Percentiles rank a stretch among this genome's conserved stretches.
These are phyloP conservation scores for Nakazawaea laoshanensis DNA, from an alignment of 805 yeast genomes.

Conservation along the genomic window DNA sequence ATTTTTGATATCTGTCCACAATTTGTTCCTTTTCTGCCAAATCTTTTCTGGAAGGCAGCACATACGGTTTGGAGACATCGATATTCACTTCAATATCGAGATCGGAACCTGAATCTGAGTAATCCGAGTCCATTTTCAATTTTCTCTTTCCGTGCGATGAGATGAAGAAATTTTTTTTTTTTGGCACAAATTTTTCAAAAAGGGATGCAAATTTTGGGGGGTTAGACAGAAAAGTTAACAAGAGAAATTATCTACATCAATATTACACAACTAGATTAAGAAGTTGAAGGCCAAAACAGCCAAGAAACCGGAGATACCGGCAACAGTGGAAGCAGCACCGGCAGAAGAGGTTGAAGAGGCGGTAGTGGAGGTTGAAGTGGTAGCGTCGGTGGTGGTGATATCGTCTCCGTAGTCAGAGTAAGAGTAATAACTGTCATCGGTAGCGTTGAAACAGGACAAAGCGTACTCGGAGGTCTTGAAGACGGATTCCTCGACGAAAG, in stretches of 20 bases:
- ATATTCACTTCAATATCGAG: constrained; percentile 5
- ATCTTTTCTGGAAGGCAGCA: constrained; percentile 5
- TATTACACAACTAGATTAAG: constrained; percentile 6
- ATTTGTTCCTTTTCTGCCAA: constrained; percentile 10
- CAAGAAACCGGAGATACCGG: constrained; percentile 9
- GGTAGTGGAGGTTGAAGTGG: constrained; percentile 11
- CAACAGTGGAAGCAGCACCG: constrained; percentile 11
- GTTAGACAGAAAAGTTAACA: too few species aligned
- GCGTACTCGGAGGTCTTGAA: constrained; percentile 26
- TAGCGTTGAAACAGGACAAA: constrained; percentile 31
- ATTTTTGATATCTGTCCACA: constrained; percentile 9
- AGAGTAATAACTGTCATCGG: constrained; percentile 28
- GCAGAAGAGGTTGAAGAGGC: constrained; percentile 12
- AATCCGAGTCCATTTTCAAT: too few species aligned
- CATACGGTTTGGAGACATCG: constrained; percentile 3
- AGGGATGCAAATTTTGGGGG: too few species aligned
- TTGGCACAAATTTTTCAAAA: too few species aligned
- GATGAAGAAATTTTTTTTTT: too few species aligned
- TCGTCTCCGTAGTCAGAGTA: constrained; percentile 19
- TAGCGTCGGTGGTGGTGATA: constrained; percentile 12
- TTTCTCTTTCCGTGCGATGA: too few species aligned
- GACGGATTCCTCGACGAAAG: constrained; percentile 32
- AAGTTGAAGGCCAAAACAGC: constrained; percentile 9
- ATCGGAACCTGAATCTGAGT: background rate
- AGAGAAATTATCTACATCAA: background rate